Base-by-base conservation (phyloP, 2,329 filamentous ascomycete species). In the Fusarium penzigii region DNA sequence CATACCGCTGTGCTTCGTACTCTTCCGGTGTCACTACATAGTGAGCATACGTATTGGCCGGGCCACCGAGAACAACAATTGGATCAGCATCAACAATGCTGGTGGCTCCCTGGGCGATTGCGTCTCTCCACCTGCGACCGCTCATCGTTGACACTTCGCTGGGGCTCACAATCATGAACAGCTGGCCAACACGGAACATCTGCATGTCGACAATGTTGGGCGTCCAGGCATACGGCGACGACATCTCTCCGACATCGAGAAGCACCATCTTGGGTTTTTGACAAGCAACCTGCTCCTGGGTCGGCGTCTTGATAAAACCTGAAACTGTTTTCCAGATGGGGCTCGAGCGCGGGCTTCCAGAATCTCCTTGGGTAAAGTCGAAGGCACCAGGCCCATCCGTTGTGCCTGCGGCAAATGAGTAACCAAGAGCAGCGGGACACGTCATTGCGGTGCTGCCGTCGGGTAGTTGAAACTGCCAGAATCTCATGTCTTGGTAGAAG, bases 151-250 rank as follows among this genome's bases (percentile, higher is more conserved):
- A 94, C 1, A 89, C 91, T 71, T 97, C 93, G 29, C 91, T 91
- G 0, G 92, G 88, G 34, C 88, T 89, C 25, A 96, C 84, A 56
- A 97, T 85, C 56, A 97, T 87, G 51, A 95, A 77, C 6, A 97
- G 74, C 65, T 94, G 89, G 1, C 93, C 93, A 1, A 93, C 88
- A 12, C 93, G 88, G 14, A 97, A 78, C 29, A 88, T 79, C 68
- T 97, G 93, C 10, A 97, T 82, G 67, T 97, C 91, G 42, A 96
- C 92, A 43, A 97, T 85, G 62, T 97, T 97, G 1, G 93, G 90
- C 0, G 88, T 86, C 93, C 93, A 97, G 8, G 83, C 76, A 70
- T 97, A 97, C 0, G 93, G 93, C 10, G 72, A 74, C 4, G 77
- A 76, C n/a, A 92, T 82, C 66, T 92, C 87, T 39, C 93, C 93